Conservation (phyloP, 768 basidiomycete genomes). For the Dictyophora rubrovolvata region DNA sequence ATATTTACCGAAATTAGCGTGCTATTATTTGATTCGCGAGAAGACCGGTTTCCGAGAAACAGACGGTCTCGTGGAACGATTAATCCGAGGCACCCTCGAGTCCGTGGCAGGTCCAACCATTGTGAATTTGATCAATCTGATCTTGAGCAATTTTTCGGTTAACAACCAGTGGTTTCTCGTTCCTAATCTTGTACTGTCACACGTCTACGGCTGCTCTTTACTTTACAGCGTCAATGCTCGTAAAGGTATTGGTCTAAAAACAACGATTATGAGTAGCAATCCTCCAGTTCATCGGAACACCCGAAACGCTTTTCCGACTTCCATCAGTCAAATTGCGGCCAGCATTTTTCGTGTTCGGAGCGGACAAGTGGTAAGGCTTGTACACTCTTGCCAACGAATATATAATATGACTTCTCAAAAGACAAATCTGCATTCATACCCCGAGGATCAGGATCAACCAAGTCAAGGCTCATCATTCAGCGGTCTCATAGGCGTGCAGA, state of each 20-base stretch:
- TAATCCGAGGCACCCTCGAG: neutral
- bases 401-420: neutral
- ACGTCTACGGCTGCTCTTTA: neutral
- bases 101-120: slow-evolving; percentile 1
- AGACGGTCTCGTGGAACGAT: neutral
- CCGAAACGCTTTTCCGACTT: neutral
- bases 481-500: too few species aligned
- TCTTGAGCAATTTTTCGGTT: neutral
- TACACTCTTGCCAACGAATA: neutral
- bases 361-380: neutral
- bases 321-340: neutral
- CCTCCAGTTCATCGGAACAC: neutral
- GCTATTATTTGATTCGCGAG: neutral
- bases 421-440: too few species aligned
- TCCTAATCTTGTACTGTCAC: neutral
- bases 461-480: too few species aligned
- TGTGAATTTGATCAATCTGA: slow-evolving; percentile 1
- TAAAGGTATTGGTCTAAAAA: neutral
- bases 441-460: too few species aligned
- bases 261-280: neutral
- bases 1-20: neutral
- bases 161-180: neutral
- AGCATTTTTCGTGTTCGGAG: neutral
- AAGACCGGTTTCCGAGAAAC: neutral
- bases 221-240: slow-evolving; percentile 1